Evolutionary conservation across 2,329 filamentous ascomycete genomes (phyloP).

Genomic region (Camillea tinctor): DNA sequence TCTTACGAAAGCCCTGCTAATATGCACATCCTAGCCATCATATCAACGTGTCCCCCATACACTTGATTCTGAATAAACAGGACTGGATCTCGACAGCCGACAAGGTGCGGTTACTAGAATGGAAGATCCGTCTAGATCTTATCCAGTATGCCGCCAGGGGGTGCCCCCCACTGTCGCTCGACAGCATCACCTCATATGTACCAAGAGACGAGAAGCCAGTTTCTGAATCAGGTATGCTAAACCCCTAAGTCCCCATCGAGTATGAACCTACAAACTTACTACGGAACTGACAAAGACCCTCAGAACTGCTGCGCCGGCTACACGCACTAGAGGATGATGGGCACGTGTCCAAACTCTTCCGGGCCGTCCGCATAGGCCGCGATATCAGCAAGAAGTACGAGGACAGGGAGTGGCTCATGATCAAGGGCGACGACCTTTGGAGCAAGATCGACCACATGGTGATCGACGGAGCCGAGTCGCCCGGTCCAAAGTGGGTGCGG

Average conservation of each 20-base stretch:
- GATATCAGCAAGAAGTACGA: conserved; percentile 45
- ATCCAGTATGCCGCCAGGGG: conserved; percentile 70
- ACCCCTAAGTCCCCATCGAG: too few species aligned
- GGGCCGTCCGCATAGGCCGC: conserved; percentile 67
- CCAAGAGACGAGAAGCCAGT: conserved; percentile 41
- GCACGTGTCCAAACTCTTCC: conserved; percentile 72
- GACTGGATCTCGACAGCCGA: conserved; percentile 58
- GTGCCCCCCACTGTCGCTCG: conserved; percentile 57
- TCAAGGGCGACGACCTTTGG: conserved; percentile 61
- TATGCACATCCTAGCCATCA: conserved; percentile 60
- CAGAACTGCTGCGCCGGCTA: conserved; percentile 47
- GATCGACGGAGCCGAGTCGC: conserved; percentile 58
- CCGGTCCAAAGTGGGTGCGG: conserved; percentile 57
- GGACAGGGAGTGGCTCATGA: conserved; percentile 46
- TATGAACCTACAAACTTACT: not conserved
- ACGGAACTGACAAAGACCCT: not conserved
- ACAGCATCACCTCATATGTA: conserved; percentile 60
- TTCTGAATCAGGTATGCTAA: conserved; percentile 40
- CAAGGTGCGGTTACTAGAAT: conserved; percentile 74
- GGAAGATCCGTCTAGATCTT: conserved; percentile 76
- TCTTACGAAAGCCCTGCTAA: not conserved
- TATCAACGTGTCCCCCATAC: conserved; percentile 70
- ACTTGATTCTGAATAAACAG: conserved; percentile 63
- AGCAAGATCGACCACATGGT: conserved; percentile 58
- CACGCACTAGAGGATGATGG: conserved; percentile 68